A percentile compares a stretch with the other conserved stretches of the same genome.
Evolutionary conservation across 2,329 filamentous ascomycete species (phyloP).

Genomic region (Aspergillus latus): DNA sequence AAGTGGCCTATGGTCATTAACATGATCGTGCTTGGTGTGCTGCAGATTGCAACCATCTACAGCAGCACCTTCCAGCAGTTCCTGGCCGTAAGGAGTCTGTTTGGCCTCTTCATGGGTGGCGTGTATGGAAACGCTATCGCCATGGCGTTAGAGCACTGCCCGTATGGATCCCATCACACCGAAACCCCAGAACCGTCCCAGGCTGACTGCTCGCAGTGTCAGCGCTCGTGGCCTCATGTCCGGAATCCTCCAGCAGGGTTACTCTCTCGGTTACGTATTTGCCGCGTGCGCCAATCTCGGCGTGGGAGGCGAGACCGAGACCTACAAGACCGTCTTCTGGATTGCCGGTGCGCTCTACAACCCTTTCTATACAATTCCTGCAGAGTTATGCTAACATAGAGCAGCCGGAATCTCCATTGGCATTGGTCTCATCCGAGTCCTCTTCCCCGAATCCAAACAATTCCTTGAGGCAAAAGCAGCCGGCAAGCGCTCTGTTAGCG

Average conservation of each 20-base stretch:
- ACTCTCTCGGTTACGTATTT: conserved; percentile 75
- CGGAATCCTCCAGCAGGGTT: conserved; percentile 79
- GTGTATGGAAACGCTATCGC: conserved; percentile 77
- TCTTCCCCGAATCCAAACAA: conserved; percentile 72
- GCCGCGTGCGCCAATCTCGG: conserved; percentile 71
- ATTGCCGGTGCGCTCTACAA: conserved; percentile 49
- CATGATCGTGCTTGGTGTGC: conserved; percentile 68
- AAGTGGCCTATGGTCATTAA: conserved; percentile 80
- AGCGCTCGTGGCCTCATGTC: conserved; percentile 77
- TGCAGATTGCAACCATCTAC: conserved; percentile 79
- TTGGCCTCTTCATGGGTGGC: conserved; percentile 78
- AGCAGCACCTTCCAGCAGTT: conserved; percentile 70
- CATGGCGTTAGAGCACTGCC: conserved; percentile 74
- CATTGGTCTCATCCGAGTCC: conserved; percentile 65
- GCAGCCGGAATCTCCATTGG: conserved; percentile 40
- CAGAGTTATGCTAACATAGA: conserved; percentile 1
- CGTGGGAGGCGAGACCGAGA: conserved; percentile 55
- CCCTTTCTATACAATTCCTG: not conserved
- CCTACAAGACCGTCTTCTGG: conserved; percentile 77
- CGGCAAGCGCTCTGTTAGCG: conserved; percentile 51
- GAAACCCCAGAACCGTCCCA: not conserved
- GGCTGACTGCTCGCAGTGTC: conserved; percentile 25
- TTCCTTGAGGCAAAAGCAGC: conserved; percentile 68
- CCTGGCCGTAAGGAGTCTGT: conserved; percentile 69
- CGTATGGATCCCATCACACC: conserved; percentile 31